Percentiles rank a stretch among this genome's conserved stretches.
Evolutionary conservation across 352 stramenopile species (phyloP).

Genomic region (Phytophthora brassicae): DNA sequence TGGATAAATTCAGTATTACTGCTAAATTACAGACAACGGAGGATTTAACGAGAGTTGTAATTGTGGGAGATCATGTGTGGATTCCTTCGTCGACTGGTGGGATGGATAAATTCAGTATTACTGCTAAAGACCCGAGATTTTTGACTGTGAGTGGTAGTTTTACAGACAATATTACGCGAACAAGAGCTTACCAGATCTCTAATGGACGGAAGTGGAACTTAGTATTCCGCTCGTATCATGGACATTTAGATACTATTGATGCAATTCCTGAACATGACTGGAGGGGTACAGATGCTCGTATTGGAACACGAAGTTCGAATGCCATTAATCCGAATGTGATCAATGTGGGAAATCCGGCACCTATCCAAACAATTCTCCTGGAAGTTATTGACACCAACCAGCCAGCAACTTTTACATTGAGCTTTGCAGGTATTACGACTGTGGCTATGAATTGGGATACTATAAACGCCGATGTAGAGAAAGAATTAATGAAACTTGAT

Average conservation of each 20-base stretch:
- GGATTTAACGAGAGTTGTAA: constrained; percentile 42
- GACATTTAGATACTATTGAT: constrained; percentile 56
- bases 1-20: constrained; percentile 48
- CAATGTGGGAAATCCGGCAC: constrained; percentile 53
- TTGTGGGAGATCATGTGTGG: constrained; percentile 54
- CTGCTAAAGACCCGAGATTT: constrained; percentile 28
- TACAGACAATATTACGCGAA: constrained; percentile 37
- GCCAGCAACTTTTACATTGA: constrained; percentile 49
- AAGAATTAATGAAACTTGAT: constrained; percentile 42
- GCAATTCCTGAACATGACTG: constrained; percentile 60
- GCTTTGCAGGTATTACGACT: constrained; percentile 49
- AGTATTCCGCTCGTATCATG: constrained; percentile 69
- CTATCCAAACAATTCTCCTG: constrained; percentile 56
- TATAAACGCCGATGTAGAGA: not conserved
- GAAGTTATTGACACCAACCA: constrained; percentile 26
- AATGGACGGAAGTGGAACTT: constrained; percentile 66
- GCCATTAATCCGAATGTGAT: constrained; percentile 43
- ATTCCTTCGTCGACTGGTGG: constrained; percentile 40
- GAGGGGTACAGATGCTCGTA: constrained; percentile 51
- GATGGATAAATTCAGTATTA: constrained; percentile 52
- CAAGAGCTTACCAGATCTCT: constrained; percentile 33
- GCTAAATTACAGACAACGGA: constrained; percentile 47
- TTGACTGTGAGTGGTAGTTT: constrained; percentile 58
- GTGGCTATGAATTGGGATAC: constrained; percentile 45
- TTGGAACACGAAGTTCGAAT: constrained; percentile 46